Conservation (phyloP, 371 early-diverging fungal genomes). For the Entomophthora muscae region DNA sequence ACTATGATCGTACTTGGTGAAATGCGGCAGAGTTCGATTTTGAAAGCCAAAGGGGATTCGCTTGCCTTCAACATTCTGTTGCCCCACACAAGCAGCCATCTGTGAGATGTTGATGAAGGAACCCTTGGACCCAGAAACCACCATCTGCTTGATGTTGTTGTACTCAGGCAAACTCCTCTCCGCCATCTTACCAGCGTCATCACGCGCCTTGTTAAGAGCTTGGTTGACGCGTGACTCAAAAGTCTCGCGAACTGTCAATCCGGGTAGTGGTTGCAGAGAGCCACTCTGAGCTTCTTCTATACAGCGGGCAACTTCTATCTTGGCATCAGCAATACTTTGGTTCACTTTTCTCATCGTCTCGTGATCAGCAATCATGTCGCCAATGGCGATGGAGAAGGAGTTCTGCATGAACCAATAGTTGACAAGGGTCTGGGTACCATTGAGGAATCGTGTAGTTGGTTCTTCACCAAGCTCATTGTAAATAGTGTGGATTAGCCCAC, state of each 20-base stretch:
- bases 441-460: constrained; percentile 82
- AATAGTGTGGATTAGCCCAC: constrained; percentile 93
- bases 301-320: constrained; percentile 66
- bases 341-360: constrained; percentile 75
- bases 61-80: constrained; percentile 99
- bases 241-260: constrained; percentile 94
- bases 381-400: constrained; percentile 97
- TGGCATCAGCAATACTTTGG: constrained; percentile 68
- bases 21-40: constrained; percentile 95
- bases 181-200: constrained; percentile 86
- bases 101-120: constrained; percentile 98
- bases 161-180: constrained; percentile 73
- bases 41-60: constrained; percentile 98
- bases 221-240: constrained; percentile 90
- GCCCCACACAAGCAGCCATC: constrained; percentile 99
- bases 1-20: constrained; percentile 94
- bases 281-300: constrained; percentile 78
- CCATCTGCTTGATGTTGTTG: constrained; percentile 99
- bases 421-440: constrained; percentile 88
- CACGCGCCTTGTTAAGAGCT: constrained; percentile 91
- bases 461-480: constrained; percentile 91
- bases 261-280: constrained; percentile 81
- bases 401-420: constrained; percentile 93
- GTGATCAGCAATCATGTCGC: constrained; percentile 94
- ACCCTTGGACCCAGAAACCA: constrained; percentile 97